Base-by-base conservation (phyloP, 495 filamentous ascomycete genomes). In the Aspergillus heteromorphus region DNA sequence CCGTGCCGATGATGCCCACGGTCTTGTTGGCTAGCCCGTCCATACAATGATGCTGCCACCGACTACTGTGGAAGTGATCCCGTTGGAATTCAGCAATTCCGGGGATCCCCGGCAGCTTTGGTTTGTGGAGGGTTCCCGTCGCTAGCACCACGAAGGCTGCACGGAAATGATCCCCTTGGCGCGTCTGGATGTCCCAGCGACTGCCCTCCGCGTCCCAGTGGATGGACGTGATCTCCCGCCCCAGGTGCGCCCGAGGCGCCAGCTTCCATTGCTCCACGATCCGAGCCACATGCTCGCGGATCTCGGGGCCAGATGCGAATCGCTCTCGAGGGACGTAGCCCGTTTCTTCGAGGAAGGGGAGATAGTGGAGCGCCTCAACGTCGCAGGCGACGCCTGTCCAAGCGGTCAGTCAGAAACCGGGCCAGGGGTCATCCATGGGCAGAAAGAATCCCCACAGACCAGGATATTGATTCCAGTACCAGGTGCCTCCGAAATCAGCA, bases 311-410 rank as follows among this genome's bases (percentile, higher is more conserved):
- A 0, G n/a, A 18, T 0, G 56, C 45, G 45, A 70, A 74, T 41
- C 56, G 53, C 7, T 74, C 67, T 20, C 59, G 71, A 1, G 82
- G 83, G 45, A 83, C 67, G 56, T 79, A 85, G 0, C 75, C 78
- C 5, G 73, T 83, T 61, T 84, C 82, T 41, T 85, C 82, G 10
- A 86, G 64, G 10, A 81, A 60, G 0, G 83, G 81, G 62, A 86
- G 53, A 31, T 72, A 73, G 14, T 55, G 51, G 25, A 65, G 65
- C 10, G 57, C 60, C 38, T 73, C 68, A 23, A 63, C 49, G 49
- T 73, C 67, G 31, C 67, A 69, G 13, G 30, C 45, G 5, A 65
- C 36, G 6, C 72, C 71, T 30, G 29, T 5, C 10, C 29, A 5
- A 30, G 5, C 29, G 29, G 29, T 30, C 29, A 30, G 29, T 30